Evolutionary conservation across 1,284 basidiomycete species (phyloP), one percentile per base, ranked within the genome.

Genomic region (Volvariella volvacea): DNA sequence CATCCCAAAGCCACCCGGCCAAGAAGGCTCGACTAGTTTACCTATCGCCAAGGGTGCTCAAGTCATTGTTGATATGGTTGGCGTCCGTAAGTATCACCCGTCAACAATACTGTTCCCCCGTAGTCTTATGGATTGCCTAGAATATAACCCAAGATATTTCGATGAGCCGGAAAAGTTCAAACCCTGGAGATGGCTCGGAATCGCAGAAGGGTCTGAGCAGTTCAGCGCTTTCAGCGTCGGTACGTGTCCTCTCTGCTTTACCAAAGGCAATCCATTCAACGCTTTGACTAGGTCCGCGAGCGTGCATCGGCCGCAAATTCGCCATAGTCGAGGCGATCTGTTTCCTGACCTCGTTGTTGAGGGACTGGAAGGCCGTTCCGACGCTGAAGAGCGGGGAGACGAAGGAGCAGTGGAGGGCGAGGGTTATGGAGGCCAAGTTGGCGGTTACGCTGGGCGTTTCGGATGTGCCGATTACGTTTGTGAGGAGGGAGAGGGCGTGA

Each of bases 241-340:
- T 64, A 6, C 8, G 19, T 16, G n/a, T 9, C 9, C 19, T 31
- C 19, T 36, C 21, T n/a, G n/a, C 25, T 39, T n/a, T 41, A 4
- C 46, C 8, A 14, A 10, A 28, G 12, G 6, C 6, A 12, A 6
- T 36, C 15, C 7, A 32, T 28, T 19, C 8, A 28, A 9, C 6
- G 8, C 30, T 2, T 33, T 22, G n/a, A n/a, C 17, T 30, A 64
- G 73, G 68, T 20, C 64, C 68, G 10, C 66, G 74, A 1, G 61
- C 66, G 1, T 76, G 75, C 46, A 54, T 75, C 17, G 76, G 76
- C 14, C 59, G 70, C 9, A 70, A 66, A 47, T 77, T 77, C 42
- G 68, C 74, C 3, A 61, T 60, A 2, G 62, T 60, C 0, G 74
- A 77, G 51, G 64, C 62, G 0, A 67, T 74, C 14, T 68, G 63